Base-by-base conservation (phyloP, 176 grass and related monocot species). In the Triticum monococcum region DNA sequence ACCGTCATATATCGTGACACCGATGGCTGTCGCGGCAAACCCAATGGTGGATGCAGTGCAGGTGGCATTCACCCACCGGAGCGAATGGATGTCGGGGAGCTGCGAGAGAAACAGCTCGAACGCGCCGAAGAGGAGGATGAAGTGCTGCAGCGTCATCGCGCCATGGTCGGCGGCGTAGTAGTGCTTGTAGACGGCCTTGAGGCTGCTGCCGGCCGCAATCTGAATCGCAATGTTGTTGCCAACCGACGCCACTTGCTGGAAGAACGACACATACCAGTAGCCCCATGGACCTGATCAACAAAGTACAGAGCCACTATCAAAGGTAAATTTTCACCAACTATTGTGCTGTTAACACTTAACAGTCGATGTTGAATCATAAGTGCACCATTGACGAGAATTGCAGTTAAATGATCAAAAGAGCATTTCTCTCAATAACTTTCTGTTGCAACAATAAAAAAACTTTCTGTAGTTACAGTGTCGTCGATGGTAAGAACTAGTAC, bases 151-250 rank as follows among this genome's bases (percentile, higher is more conserved):
- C 14, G 82, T 90, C 81, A 95, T 82, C 26, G 62, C 60, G 16
- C 82, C 84, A 1, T 82, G 73, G 0, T 63, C 78, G 1, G 28
- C 5, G 1, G 25, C 8, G 32, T 87, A 33, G 77, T 87, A 93
- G 81, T 88, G 79, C 54, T 59, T 97, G 87, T 93, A 95, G 40
- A 94, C 94, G 10, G 92, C 92, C 79, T 97, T 91, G 43, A 95
- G 91, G 87, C 95, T 97, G 82, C 91, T 97, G 32, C 92, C 91
- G 36, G 95, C 95, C 20, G 89, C 93, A 26, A 95, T 95, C 81
- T 97, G 93, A 80, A 97, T 97, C 20, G 91, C 89, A 5, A 97
- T 90, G 77, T 97, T 97, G 75, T 95, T 97, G 50, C 92, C 92
- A 12, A 97, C 12, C 0, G 89, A 95, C 17, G 92, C 95, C 64